Conservation (phyloP, 2,329 filamentous ascomycete species). For the Paramyrothecium roridum region DNA sequence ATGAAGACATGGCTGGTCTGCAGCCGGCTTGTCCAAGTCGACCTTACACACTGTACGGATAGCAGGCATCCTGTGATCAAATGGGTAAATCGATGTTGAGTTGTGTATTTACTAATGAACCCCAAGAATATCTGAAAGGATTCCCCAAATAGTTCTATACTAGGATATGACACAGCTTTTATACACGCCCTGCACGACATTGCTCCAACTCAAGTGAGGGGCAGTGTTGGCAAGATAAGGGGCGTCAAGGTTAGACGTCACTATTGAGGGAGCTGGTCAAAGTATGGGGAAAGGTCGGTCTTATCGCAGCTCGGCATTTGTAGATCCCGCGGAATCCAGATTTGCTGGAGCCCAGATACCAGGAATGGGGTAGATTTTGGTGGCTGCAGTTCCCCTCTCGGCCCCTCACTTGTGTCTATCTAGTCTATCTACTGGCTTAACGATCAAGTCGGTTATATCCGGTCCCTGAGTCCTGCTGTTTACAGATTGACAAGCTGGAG, state of each 20-base stretch:
- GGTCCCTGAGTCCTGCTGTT: neutral
- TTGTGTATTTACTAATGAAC: neutral
- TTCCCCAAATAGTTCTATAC: too few species aligned
- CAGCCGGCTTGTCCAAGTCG: slow-evolving; percentile 19
- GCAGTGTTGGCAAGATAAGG: neutral
- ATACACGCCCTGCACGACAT: neutral
- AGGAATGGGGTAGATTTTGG: neutral
- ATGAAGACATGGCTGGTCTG: slow-evolving; percentile 22
- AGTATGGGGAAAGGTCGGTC: neutral
- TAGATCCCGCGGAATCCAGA: neutral
- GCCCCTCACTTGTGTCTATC: neutral
- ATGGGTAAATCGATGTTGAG: neutral
- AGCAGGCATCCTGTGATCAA: slow-evolving; percentile 12
- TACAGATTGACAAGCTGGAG: neutral
- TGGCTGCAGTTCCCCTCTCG: neutral
- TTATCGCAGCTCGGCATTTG: neutral
- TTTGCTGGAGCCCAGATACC: too few species aligned
- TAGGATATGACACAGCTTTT: neutral
- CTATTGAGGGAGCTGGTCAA: neutral
- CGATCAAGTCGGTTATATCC: neutral
- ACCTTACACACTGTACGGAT: slow-evolving; percentile 20
- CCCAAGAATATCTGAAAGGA: neutral
- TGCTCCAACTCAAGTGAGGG: neutral
- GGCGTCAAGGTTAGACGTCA: neutral
- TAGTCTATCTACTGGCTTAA: neutral